Evolutionary conservation across 495 filamentous ascomycete genomes (phyloP).

Genomic region (Penicillium angulare): DNA sequence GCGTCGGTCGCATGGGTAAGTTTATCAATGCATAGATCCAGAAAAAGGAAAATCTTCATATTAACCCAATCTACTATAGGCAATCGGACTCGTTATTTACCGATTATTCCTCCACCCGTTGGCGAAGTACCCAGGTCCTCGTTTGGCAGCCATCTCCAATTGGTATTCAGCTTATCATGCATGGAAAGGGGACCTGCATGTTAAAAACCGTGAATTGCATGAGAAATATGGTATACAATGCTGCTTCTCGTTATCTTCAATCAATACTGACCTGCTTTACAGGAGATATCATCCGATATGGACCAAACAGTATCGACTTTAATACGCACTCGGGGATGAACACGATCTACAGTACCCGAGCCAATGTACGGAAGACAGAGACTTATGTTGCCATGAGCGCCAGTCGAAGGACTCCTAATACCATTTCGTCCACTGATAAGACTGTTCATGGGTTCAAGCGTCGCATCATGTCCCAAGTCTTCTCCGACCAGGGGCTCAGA

Average conservation of each 20-base stretch:
- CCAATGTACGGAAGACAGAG: not conserved
- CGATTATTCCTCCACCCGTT: not conserved
- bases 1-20: not conserved
- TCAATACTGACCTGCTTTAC: not conserved
- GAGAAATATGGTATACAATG: not conserved
- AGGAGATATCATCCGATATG: slow-evolving; percentile 2
- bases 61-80: not conserved
- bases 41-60: not conserved
- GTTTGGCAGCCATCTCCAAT: not conserved
- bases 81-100: not conserved
- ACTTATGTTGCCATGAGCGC: not conserved
- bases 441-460: too few species aligned
- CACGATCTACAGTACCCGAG: not conserved
- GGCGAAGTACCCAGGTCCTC: not conserved
- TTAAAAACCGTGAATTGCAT: not conserved
- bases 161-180: slow-evolving; percentile 1
- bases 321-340: not conserved
- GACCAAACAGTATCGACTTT: not conserved
- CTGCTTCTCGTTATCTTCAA: not conserved
- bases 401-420: not conserved
- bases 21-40: not conserved
- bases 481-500: too few species aligned
- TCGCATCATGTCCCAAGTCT: too few species aligned
- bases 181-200: slow-evolving; percentile 1
- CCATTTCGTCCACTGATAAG: not conserved